phyloP scores from a whole-genome alignment of 2,329 filamentous ascomycete genomes.

The Pestalotiopsis sp. region DNA sequence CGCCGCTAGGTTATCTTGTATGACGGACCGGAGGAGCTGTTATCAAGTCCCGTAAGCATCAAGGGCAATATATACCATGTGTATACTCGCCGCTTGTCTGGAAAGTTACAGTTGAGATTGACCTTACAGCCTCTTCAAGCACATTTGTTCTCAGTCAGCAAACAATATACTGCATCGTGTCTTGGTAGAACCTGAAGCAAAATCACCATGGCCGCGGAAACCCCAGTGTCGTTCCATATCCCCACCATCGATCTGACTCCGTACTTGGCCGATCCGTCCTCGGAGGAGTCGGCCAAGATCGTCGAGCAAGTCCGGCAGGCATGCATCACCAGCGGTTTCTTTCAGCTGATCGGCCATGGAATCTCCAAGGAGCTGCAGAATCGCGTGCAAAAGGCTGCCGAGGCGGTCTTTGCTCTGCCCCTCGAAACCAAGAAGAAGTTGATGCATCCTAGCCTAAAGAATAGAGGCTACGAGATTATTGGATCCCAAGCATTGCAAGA shows the following conservation, averaged over 20 bases:
- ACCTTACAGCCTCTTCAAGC: too few species aligned
- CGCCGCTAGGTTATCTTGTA: neutral
- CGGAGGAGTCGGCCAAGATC: slow-evolving; percentile 26
- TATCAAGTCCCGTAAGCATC: neutral
- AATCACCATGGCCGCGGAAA: slow-evolving; percentile 12
- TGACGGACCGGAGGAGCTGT: neutral
- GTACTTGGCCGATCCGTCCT: slow-evolving; percentile 31
- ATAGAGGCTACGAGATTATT: slow-evolving; percentile 53
- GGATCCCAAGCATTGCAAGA: slow-evolving; percentile 47
- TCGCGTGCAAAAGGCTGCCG: slow-evolving; percentile 41
- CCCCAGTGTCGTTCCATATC: slow-evolving; percentile 25
- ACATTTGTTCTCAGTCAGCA: neutral
- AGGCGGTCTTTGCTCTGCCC: slow-evolving; percentile 51
- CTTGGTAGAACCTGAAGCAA: too few species aligned
- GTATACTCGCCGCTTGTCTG: neutral
- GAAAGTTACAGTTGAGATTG: neutral
- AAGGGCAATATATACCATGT: neutral
- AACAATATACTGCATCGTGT: neutral
- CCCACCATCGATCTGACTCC: slow-evolving; percentile 36
- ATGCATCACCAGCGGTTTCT: slow-evolving; percentile 50
- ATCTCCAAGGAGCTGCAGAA: slow-evolving; percentile 43
- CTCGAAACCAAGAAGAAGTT: slow-evolving; percentile 46
- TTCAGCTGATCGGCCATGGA: slow-evolving; percentile 53
- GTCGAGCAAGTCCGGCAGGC: slow-evolving; percentile 33
- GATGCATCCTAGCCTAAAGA: slow-evolving; percentile 37